Conservation (phyloP, 805 yeast species). For the Jamesozyma jinghongensis region DNA sequence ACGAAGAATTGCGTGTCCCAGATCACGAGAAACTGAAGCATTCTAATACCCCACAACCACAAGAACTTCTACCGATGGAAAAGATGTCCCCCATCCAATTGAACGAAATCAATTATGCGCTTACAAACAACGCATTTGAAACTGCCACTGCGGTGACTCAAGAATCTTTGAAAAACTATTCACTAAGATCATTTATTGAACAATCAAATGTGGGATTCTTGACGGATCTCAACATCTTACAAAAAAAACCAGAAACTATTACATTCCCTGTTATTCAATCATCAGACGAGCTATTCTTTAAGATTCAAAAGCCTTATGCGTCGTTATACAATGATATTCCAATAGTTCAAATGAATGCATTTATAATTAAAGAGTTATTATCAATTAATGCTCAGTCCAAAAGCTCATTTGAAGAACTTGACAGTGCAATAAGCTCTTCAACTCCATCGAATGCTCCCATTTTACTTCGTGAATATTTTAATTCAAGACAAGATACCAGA, state of each 20-base stretch:
- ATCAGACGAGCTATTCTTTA: slow-evolving; percentile 3
- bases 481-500: slow-evolving; percentile 32
- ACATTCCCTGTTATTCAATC: slow-evolving; percentile 5
- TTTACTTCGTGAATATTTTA: slow-evolving; percentile 41
- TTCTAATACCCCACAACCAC: slow-evolving; percentile 4
- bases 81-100: slow-evolving; percentile 23
- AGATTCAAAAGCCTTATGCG: slow-evolving; percentile 11
- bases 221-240: slow-evolving; percentile 11
- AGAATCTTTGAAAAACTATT: slow-evolving; percentile 1
- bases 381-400: slow-evolving; percentile 44
- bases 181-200: slow-evolving; percentile 13
- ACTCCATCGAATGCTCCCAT: slow-evolving; percentile 51
- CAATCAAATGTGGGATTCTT: slow-evolving; percentile 15
- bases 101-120: slow-evolving; percentile 4
- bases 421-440: slow-evolving; percentile 38
- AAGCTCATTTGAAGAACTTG: slow-evolving; percentile 38
- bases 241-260: slow-evolving; percentile 5
- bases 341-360: slow-evolving; percentile 38
- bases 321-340: slow-evolving; percentile 24
- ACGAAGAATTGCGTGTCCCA: neutral
- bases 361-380: slow-evolving; percentile 46
- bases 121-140: too few species aligned
- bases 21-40: neutral
- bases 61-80: slow-evolving; percentile 19
- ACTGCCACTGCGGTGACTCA: neutral